Percentiles rank a stretch among this genome's conserved stretches.
These are phyloP conservation scores for Hydnomerulius pinastri DNA, from an alignment of 768 basidiomycete genomes.

Conservation along the genomic window DNA sequence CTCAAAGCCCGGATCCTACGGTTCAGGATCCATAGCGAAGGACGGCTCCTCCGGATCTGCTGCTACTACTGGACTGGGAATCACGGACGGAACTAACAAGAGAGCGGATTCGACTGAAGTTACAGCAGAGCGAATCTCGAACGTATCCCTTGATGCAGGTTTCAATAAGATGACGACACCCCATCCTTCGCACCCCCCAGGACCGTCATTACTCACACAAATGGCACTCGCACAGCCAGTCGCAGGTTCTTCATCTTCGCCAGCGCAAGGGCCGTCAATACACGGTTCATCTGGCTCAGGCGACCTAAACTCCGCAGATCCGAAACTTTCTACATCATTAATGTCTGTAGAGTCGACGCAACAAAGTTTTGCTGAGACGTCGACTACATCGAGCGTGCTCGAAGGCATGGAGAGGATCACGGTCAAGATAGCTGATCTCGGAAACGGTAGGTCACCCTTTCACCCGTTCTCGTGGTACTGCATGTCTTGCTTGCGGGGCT, in stretches of 20 bases:
- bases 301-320: conserved; percentile 16
- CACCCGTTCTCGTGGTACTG: neutral
- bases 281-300: conserved; percentile 22
- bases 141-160: conserved; percentile 43
- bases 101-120: conserved; percentile 42
- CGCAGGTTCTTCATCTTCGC: conserved; percentile 22
- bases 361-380: conserved; percentile 25
- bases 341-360: conserved; percentile 31
- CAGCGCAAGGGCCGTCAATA: conserved; percentile 28
- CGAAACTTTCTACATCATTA: conserved; percentile 28
- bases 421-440: conserved; percentile 98
- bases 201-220: conserved; percentile 75
- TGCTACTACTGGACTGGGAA: conserved; percentile 6
- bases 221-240: conserved; percentile 48
- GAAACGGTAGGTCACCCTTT: conserved; percentile 67
- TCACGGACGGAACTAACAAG: conserved; percentile 17
- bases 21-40: conserved; percentile 25
- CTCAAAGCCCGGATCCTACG: conserved; percentile 36
- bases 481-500: no score
- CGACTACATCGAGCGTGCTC: conserved; percentile 30
- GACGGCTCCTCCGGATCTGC: conserved; percentile 23
- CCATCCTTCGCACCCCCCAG: conserved; percentile 42
- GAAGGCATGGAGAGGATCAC: conserved; percentile 73
- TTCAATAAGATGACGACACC: conserved; percentile 42
- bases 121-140: conserved; percentile 53